Evolutionary conservation across 129 eudicot species (phyloP), one percentile per base, ranked within the genome.

Genomic region (Chrysanthemum lavandulifolium): DNA sequence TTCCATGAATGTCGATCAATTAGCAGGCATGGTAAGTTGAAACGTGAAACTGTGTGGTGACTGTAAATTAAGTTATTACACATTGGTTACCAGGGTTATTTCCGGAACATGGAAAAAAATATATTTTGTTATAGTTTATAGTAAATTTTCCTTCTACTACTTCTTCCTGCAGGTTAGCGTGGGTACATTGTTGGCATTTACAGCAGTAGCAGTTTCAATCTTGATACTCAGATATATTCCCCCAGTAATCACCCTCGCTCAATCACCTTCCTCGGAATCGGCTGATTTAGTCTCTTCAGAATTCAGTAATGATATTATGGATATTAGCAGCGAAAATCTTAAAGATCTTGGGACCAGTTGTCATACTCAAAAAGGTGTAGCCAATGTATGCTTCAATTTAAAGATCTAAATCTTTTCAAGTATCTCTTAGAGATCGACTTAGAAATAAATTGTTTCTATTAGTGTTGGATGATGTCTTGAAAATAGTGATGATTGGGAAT

Each of bases 101-200:
- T 27, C 29, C 29, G 29, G 29, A 27, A 36, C 45, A 4, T 3
- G 36, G 36, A 31, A 31, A 36, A 5, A 36, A 0, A 36, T 36
- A 36, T 36, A 36, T 5, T 36, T 10, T 14, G 43, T 45, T 1
- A 36, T 53, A 72, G 51, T 56, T 59, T 67, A 40, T 3, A 66
- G 73, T 21, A 49, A 73, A 55, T 33, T 16, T 47, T 13, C 61
- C 36, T 47, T n/a, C 61, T 23, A 71, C 50, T 59, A 45, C 29
- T 27, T 27, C 56, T 79, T 67, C 55, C 16, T 66, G 67, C 83
- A 84, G 88, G 88, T 84, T 64, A 84, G 88, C 29, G 91, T 86
- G 72, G 91, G 91, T 57, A 86, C 91, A 61, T 69, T 86, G 72
- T 51, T 86, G 71, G 91, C 88, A 52, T 86, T 86, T 68, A 80